Conservation (phyloP, 2,329 filamentous ascomycete species). For the Sordariomycetes sp. region DNA sequence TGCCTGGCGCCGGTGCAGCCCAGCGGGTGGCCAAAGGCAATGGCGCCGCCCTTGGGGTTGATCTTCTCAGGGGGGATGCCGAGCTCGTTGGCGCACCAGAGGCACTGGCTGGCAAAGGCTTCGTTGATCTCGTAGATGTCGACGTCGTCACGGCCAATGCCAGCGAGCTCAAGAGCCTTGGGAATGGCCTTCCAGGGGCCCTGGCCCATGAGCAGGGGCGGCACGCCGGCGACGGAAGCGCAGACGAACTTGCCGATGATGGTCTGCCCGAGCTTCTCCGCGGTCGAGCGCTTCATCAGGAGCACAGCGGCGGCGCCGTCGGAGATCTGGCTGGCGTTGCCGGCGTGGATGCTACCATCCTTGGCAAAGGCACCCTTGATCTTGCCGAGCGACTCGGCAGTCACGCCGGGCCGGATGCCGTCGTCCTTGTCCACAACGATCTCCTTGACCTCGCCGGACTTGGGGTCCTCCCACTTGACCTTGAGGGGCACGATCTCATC, state of each 20-base stretch:
- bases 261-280: conserved; percentile 73
- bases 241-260: conserved; percentile 89
- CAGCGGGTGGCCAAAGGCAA: conserved; percentile 89
- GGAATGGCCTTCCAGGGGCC: conserved; percentile 95
- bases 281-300: conserved; percentile 87
- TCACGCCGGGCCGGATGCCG: conserved; percentile 75
- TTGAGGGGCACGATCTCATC: conserved; percentile 81
- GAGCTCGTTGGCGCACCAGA: conserved; percentile 87
- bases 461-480: conserved; percentile 81
- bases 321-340: conserved; percentile 90
- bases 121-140: conserved; percentile 99
- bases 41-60: conserved; percentile 94
- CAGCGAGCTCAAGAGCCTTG: conserved; percentile 76
- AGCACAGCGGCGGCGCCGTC: conserved; percentile 92
- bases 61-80: conserved; percentile 74
- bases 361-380: conserved; percentile 84
- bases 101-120: conserved; percentile 88
- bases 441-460: conserved; percentile 73
- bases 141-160: conserved; percentile 77
- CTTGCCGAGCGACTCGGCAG: conserved; percentile 77
- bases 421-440: conserved; percentile 80
- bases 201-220: conserved; percentile 89
- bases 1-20: conserved; percentile 91
- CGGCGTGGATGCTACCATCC: conserved; percentile 87
- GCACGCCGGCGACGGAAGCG: conserved; percentile 75